A percentile compares a stretch with the other conserved stretches of the same genome.
phyloP scores from a whole-genome alignment of 2,329 filamentous ascomycete species.

The Emmonsiellopsis sp. region DNA sequence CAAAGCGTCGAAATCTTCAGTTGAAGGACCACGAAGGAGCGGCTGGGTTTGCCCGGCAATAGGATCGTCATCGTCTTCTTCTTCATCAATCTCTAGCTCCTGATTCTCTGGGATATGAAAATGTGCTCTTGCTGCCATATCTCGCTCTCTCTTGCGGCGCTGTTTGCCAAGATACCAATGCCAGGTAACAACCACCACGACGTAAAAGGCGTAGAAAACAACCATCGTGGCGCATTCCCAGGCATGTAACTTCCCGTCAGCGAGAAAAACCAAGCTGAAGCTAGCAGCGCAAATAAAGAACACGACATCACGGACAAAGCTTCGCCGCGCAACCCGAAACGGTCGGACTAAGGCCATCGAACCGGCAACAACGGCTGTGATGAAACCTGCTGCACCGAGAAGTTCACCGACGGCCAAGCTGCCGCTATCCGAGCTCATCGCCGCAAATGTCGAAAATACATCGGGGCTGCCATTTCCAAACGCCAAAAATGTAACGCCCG shows the following conservation, averaged over 20 bases:
- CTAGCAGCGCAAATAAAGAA: constrained; percentile 84
- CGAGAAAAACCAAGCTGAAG: constrained; percentile 80
- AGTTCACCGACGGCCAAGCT: constrained; percentile 92
- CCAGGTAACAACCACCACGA: constrained; percentile 78
- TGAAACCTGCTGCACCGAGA: constrained; percentile 90
- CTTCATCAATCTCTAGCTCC: constrained; percentile 48
- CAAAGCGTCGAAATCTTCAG: constrained; percentile 55
- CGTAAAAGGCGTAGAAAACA: constrained; percentile 81
- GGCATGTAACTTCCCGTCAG: constrained; percentile 70
- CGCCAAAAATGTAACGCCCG: constrained; percentile 90
- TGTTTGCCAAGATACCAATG: constrained; percentile 72
- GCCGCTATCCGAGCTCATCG: constrained; percentile 95
- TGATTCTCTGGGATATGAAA: constrained; percentile 55
- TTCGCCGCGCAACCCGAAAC: constrained; percentile 81
- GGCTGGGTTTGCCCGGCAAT: constrained; percentile 30
- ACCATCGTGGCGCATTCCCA: constrained; percentile 94
- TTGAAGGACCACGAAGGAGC: constrained; percentile 40
- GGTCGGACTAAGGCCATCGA: constrained; percentile 96
- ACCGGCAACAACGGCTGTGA: constrained; percentile 89
- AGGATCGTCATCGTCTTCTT: constrained; percentile 47
- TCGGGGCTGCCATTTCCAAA: constrained; percentile 98
- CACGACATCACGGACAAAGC: constrained; percentile 81
- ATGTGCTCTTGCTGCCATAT: constrained; percentile 65
- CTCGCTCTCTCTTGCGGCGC: constrained; percentile 53
- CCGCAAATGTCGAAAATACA: constrained; percentile 96